phyloP scores from a whole-genome alignment of 768 basidiomycete genomes.

The Clavaria fumosa region DNA sequence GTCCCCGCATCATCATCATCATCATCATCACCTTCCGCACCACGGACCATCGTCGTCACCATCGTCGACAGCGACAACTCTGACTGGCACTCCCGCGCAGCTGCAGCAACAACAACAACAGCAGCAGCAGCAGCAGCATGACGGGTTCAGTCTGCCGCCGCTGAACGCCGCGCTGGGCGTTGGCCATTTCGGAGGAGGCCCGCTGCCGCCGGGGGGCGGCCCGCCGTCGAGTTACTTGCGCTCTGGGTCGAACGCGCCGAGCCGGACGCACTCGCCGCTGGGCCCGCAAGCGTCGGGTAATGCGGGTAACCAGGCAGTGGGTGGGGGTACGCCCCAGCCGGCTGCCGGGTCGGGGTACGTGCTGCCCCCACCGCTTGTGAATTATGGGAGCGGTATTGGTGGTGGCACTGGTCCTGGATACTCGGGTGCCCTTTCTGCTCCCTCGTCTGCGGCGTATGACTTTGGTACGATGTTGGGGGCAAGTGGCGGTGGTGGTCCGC shows the following conservation, averaged over 20 bases:
- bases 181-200: constrained; percentile 8
- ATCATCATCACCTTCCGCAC: not conserved
- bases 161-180: constrained; percentile 26
- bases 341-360: constrained; percentile 26
- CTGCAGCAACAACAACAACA: not conserved
- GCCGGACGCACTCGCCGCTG: constrained; percentile 58
- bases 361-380: constrained; percentile 22
- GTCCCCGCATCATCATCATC: constrained; percentile 7
- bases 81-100: too few species aligned
- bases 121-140: constrained; percentile 5
- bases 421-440: not conserved
- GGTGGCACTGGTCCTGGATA: not conserved
- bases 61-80: too few species aligned
- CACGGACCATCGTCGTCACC: not conserved
- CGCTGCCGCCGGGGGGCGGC: constrained; percentile 3
- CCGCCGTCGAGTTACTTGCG: constrained; percentile 44
- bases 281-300: too few species aligned
- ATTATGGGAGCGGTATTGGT: constrained; percentile 10
- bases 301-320: too few species aligned
- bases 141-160: constrained; percentile 51
- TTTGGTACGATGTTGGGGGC: not conserved
- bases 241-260: constrained; percentile 50
- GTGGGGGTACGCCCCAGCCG: constrained; percentile 18
- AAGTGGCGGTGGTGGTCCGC: not conserved
- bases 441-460: not conserved